Base-by-base conservation (phyloP, 2,329 filamentous ascomycete species). In the Fusarium acutatum region DNA sequence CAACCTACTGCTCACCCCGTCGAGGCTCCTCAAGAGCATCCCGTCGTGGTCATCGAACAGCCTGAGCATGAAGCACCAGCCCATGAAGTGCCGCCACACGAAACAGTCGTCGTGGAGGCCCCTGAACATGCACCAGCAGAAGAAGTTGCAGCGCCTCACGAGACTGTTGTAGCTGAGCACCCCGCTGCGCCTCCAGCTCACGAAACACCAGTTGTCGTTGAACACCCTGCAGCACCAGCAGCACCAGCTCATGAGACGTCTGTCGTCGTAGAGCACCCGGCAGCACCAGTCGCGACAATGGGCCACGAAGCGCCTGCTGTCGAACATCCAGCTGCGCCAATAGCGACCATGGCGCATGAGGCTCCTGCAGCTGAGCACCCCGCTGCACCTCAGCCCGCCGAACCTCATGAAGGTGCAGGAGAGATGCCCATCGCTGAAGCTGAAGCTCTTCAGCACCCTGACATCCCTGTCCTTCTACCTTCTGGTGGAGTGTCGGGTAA, bases 401-500 rank as follows among this genome's bases (percentile, higher is more conserved):
- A 54, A 11, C 18, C 47, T 17, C 35, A 56, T 37, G 24, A 60
- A 4, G 37, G 64, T 26, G 28, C 56, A 4, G 34, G 37, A 0
- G 67, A 70, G 53, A 70, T 70, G 46, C 38, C 54, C 1, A 60
- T 71, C 18, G 54, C 30, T 13, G 67, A 66, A 22, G 67, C 64
- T 1, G 67, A 66, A 20, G 67, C 64, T 0, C 4, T 69, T 5
- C 40, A 57, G 47, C 57, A 72, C 10, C 34, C 62, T 2, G 41
- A 67, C 15, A 30, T 73, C 3, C 67, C 67, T 1, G n/a, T 53
- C 9, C 50, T 69, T 17, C 34, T 69, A 13, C 58, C 67, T 2
- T 52, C 38, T 10, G 67, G 65, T 14, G 67, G 59, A 30, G 69
- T 72, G 13, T 38, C 38, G 7, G 15, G n/a, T 1, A 35, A 38